Conservation (phyloP, 129 eudicot species). For the Chrysanthemum lavandulifolium region DNA sequence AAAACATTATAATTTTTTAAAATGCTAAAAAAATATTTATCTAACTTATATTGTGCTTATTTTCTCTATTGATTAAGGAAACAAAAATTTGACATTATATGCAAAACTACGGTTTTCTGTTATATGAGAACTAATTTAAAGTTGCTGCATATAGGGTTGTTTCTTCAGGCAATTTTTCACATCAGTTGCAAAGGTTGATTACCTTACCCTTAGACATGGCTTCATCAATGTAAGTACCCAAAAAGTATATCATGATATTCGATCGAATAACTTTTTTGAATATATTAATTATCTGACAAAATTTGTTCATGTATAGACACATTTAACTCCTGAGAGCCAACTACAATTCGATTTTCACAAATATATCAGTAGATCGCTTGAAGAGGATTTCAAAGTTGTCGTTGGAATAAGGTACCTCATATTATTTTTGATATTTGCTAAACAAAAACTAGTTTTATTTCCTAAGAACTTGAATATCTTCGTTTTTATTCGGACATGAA, state of each 20-base stretch:
- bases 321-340: slow-evolving; percentile 51
- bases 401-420: slow-evolving; percentile 55
- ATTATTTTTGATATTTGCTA: background rate
- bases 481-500: no score
- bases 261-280: no score
- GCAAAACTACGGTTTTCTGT: background rate
- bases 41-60: no score
- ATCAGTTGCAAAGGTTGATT: slow-evolving; percentile 63
- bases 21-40: no score
- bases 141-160: slow-evolving; percentile 40
- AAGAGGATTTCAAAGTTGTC: slow-evolving; percentile 60
- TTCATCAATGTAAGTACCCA: slow-evolving; percentile 52
- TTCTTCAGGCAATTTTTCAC: slow-evolving; percentile 57
- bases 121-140: background rate
- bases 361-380: slow-evolving; percentile 60
- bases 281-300: no score
- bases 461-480: no score
- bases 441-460: background rate
- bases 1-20: no score
- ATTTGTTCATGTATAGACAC: slow-evolving; percentile 35
- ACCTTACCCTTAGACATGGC: slow-evolving; percentile 62
- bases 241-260: no score
- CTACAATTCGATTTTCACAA: slow-evolving; percentile 49
- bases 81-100: background rate
- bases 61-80: no score